Evolutionary conservation across 441 rosid species (phyloP).

Genomic region (Cnidoscolus chayamansa): DNA sequence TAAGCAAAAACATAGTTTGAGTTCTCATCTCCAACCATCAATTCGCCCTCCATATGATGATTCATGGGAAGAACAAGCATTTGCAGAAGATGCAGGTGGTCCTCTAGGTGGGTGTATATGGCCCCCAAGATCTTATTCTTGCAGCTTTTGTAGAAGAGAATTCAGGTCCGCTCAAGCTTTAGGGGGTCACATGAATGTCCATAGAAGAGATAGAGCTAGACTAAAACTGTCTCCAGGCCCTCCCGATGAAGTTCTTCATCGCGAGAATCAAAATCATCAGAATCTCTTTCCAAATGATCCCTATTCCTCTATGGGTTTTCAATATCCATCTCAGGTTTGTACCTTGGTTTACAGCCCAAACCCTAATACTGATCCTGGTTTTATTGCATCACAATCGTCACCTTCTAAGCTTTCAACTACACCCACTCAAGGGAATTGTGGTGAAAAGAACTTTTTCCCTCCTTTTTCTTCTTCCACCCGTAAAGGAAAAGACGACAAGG

Average conservation of each 20-base stretch:
- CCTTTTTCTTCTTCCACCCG: conserved; percentile 35
- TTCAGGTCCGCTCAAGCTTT: conserved; percentile 97
- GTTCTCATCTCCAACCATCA: conserved; percentile 31
- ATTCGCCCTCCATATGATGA: conserved; percentile 34
- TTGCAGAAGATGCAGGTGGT: conserved; percentile 87
- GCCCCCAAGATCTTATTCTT: conserved; percentile 98
- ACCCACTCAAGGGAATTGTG: conserved; percentile 27
- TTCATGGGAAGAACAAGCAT: conserved; percentile 98
- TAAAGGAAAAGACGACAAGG: conserved; percentile 28
- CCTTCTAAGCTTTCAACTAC: conserved; percentile 43
- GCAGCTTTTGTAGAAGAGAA: conserved; percentile 89
- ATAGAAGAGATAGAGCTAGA: conserved; percentile 93
- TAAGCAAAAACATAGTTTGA: conserved; percentile 35
- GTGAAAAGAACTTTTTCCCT: conserved; percentile 27
- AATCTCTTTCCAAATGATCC: conserved; percentile 30
- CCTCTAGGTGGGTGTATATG: conserved; percentile 66
- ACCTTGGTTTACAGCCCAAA: conserved; percentile 57
- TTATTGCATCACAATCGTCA: conserved; percentile 39
- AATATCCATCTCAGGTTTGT: conserved; percentile 41
- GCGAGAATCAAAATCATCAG: conserved; percentile 21
- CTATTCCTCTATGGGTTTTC: conserved; percentile 37
- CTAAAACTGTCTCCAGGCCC: conserved; percentile 59
- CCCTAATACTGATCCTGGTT: conserved; percentile 47
- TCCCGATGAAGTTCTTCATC: conserved; percentile 31
- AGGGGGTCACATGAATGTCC: conserved; percentile 98